Evolutionary conservation across 2,329 filamentous ascomycete genomes (phyloP), one percentile per base, ranked within the genome.

Genomic region (Blastomyces parvus): DNA sequence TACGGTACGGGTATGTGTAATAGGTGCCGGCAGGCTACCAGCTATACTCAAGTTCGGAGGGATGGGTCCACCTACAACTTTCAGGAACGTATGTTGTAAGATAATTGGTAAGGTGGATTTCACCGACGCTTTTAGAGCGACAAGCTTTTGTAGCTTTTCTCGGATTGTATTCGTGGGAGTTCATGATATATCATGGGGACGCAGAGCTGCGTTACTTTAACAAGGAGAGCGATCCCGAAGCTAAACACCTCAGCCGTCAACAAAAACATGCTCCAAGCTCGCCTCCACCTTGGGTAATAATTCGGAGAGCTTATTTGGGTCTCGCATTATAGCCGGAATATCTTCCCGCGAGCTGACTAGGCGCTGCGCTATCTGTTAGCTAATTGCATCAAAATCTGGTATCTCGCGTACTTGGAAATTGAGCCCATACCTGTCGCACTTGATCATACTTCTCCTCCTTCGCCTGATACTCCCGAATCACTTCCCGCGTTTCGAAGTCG

Each of bases 391-490:
- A 33, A 33, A 22, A 50, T 50, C 50, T 13, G 50, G 46, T 9
- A 52, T 36, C n/a, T 27, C 25, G 36, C 61, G 19, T 62, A 62
- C 8, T 63, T 13, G 3, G n/a, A 52, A 50, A 59, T 56, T 56
- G 59, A 60, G 77, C 83, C 33, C 30, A 72, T 75, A 89, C 88
- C 80, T 82, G 81, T 73, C 88, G 88, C 13, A 96, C 86, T 42
- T 86, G 85, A 36, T 88, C 87, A 74, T 95, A 97, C 61, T 79
- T 82, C 60, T 88, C 88, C 79, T 99, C 93, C 73, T 89, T 88
- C n/a, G 88, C 87, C 25, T 90, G 90, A 72, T 96, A 97, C 77
- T 99, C 93, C 66, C 93, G 82, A 38, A 96, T 87, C 38, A 97
- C 88, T 71, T 89, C 85, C 60, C 88, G 84, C 22, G 83, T 86